Evolutionary conservation across 192 early-diverging fungal genomes (phyloP), one percentile per base, ranked within the genome.

Genomic region (Blastocladiella britannica): DNA sequence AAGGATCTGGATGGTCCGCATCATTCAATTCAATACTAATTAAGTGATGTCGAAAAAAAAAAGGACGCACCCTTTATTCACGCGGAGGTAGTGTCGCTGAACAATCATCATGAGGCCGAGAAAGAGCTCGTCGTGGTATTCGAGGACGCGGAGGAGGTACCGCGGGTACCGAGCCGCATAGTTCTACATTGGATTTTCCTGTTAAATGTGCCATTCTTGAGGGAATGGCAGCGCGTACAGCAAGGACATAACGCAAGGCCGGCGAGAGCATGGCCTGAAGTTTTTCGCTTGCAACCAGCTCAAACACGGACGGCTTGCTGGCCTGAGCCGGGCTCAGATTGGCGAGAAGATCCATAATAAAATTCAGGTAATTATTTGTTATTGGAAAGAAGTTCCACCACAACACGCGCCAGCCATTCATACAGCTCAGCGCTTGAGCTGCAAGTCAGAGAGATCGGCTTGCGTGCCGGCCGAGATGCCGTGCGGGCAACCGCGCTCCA

Each of bases 301-400:
- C 92, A 68, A 96, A 93, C 58, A 93, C 60, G 1, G 89, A 89
- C 60, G 90, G 92, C 57, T 81, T 76, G 68, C 74, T 75, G 20
- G 79, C 67, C 63, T 87, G 84, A 61, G 74, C 78, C 61, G 78
- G 73, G 67, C 83, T 71, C 55, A 88, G 64, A 60, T 82, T 82
- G 63, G 83, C 86, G 81, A 88, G 85, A 70, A 88, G 86, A 72
- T 88, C 86, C 86, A 88, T 88, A n/a, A n/a, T n/a, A n/a, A n/a
- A n/a, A n/a, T n/a, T n/a, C n/a, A n/a, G n/a, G n/a, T n/a, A n/a
- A n/a, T n/a, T n/a, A n/a, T n/a, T n/a, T n/a, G n/a, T n/a, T n/a
- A n/a, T n/a, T n/a, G n/a, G n/a, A n/a, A n/a, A n/a, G n/a, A n/a
- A n/a, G n/a, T n/a, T n/a, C n/a, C n/a, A n/a, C n/a, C n/a, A n/a